Percentiles rank a stretch among this genome's conserved stretches.
phyloP scores from a whole-genome alignment of 148 eudicot species.

The Chenopodium quinoa region DNA sequence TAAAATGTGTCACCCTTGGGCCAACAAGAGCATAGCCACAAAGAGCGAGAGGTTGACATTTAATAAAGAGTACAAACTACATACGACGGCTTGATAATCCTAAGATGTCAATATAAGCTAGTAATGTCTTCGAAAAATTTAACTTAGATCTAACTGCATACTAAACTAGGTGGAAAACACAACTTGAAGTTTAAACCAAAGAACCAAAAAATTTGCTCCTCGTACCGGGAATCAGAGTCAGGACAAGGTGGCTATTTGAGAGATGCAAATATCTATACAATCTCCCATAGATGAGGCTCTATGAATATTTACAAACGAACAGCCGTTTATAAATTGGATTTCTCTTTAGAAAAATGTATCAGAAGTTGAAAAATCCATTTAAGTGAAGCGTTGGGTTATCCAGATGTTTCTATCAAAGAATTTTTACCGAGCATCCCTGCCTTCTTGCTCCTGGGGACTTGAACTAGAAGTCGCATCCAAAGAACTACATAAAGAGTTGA shows the following conservation, averaged over 20 bases:
- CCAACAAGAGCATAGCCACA: constrained; percentile 13
- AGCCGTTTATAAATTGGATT: constrained; percentile 9
- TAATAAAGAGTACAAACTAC: not conserved
- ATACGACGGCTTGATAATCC: not conserved
- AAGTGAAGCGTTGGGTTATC: constrained; percentile 2
- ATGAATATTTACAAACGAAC: constrained; percentile 21
- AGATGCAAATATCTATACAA: constrained; percentile 22
- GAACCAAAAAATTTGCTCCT: constrained; percentile 7
- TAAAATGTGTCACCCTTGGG: not conserved
- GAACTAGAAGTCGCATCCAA: constrained; percentile 28
- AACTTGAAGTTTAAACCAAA: not conserved
- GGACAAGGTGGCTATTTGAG: constrained; percentile 13
- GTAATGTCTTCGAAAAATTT: not conserved
- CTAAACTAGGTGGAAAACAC: not conserved
- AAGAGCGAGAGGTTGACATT: not conserved
- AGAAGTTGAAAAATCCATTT: constrained; percentile 11
- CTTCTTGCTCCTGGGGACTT: constrained; percentile 23
- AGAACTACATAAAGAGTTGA: constrained; percentile 28
- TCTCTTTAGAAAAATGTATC: not conserved
- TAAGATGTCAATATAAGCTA: not conserved
- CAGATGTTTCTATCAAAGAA: not conserved
- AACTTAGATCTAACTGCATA: not conserved
- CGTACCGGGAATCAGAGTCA: constrained; percentile 5
- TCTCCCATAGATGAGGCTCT: constrained; percentile 5
- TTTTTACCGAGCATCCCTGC: constrained; percentile 27